Evolutionary conservation across 768 basidiomycete species (phyloP).

Genomic region (Exsudoporus frostii): DNA sequence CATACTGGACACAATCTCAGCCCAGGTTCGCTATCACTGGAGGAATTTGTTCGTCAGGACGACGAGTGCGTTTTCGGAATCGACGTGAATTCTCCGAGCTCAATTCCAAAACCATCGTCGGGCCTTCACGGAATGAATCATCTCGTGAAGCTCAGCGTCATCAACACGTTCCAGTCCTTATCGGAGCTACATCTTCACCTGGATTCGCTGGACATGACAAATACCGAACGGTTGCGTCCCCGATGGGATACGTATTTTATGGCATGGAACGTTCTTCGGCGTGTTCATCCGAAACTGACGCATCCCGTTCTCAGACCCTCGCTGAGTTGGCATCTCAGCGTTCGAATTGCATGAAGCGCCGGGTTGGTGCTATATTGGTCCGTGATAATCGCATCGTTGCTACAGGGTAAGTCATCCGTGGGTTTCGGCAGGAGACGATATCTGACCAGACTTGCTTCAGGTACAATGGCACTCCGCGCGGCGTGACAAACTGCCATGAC

Average conservation of each 20-base stretch:
- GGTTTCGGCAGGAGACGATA: not conserved
- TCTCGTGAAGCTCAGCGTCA: conserved; percentile 56
- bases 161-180: conserved; percentile 59
- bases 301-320: conserved; percentile 55
- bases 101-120: not conserved
- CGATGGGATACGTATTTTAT: conserved; percentile 98
- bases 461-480: conserved; percentile 95
- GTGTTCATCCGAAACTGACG: conserved; percentile 4
- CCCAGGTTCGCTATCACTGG: conserved; percentile 43
- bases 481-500: conserved; percentile 78
- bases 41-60: conserved; percentile 71
- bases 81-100: conserved; percentile 19
- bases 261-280: conserved; percentile 43
- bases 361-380: conserved; percentile 93
- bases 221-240: conserved; percentile 77
- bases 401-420: conserved; percentile 55
- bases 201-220: conserved; percentile 62
- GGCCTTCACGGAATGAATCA: conserved; percentile 33
- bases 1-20: conserved; percentile 16
- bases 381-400: conserved; percentile 76
- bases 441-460: conserved; percentile 35
- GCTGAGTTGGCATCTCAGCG: conserved; percentile 86
- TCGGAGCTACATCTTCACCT: conserved; percentile 59
- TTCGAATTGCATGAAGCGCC: conserved; percentile 96
- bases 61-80: conserved; percentile 68